Conservation (phyloP, 164 flowering plant species). For the Dillenia suffruticosa region DNA sequence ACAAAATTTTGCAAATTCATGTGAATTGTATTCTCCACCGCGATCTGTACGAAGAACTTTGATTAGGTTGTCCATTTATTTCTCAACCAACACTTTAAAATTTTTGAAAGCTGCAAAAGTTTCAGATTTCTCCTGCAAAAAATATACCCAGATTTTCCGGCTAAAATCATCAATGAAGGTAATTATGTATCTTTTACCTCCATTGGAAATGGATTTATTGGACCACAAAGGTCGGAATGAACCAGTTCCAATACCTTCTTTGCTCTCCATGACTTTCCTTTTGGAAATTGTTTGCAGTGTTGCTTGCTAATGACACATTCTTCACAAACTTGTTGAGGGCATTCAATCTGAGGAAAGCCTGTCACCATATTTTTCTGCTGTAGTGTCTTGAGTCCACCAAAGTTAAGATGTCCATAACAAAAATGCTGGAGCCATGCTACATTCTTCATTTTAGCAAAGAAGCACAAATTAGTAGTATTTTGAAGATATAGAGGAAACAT, state of each 20-base stretch:
- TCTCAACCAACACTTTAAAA: constrained; percentile 7
- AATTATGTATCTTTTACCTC: constrained; percentile 10
- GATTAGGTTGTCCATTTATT: background rate
- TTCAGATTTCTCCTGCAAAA: constrained; percentile 12
- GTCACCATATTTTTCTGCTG: constrained; percentile 13
- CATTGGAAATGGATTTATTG: constrained; percentile 8
- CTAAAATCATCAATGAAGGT: constrained; percentile 9
- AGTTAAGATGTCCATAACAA: constrained; percentile 7
- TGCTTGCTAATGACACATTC: constrained; percentile 15
- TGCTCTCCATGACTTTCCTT: constrained; percentile 12
- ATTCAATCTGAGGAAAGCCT: constrained; percentile 4
- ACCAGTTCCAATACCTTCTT: constrained; percentile 7
- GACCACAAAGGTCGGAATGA: constrained; percentile 13
- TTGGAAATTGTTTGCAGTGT: constrained; percentile 4
- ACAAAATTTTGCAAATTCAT: constrained; percentile 5
- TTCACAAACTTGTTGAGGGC: constrained; percentile 3
- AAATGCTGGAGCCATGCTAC: constrained; percentile 5
- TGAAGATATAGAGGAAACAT: constrained; percentile 10
- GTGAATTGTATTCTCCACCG: constrained; percentile 11
- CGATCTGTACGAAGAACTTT: constrained; percentile 4
- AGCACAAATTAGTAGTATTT: background rate
- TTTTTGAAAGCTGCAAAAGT: constrained; percentile 9
- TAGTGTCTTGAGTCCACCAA: constrained; percentile 1
- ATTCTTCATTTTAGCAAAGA: background rate
- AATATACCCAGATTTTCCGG: constrained; percentile 2